Base-by-base conservation (phyloP, 2,329 filamentous ascomycete genomes). In the Mariannaea sp. region DNA sequence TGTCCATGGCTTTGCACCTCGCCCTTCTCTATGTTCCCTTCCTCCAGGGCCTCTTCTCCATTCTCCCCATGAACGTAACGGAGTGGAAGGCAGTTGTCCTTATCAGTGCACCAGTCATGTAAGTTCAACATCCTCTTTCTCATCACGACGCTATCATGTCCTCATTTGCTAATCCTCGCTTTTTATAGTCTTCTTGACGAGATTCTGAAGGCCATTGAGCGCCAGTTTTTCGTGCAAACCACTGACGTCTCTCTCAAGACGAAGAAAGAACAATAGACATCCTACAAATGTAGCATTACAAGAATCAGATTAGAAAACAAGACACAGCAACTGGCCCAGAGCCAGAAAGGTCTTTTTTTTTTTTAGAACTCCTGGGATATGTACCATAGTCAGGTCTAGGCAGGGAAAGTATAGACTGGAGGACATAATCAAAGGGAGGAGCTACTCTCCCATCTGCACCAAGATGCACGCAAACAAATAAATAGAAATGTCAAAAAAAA, bases 1-100 rank as follows among this genome's bases (percentile, higher is more conserved):
- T 99, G 58, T 96, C 90, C 32, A 99, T 99, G 94, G 85, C 85
- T 1, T 81, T 99, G 51, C 94, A 99, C 80, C 97, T 97, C 72
- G 90, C 87, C 19, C 87, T 99, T 43, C 81, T 99, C 30, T 99
- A 99, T 75, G 88, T 87, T 2, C 94, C 95, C 0, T 85, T 96
- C 75, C 76, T 99, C 54, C 93, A 97, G 75, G 79, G 78, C 7
- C 77, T 99, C 54, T 99, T 99, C 77, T 90, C 89, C 30, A 97
- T 99, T 60, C 75, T 96, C 58, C 92, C 94, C 8, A 75, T 99
- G 62, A 88, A 93, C 69, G 84, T 82, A 83, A 80, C 76, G 16
- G 94, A 99, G 75, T 99, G 94, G 94, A 86, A 91, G 75, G 92
- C 95, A 14, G 94, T 99, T 40, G 68, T 97, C 59, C 73, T 80